phyloP scores from a whole-genome alignment of 208 protist species.

The Phytomonas francai region DNA sequence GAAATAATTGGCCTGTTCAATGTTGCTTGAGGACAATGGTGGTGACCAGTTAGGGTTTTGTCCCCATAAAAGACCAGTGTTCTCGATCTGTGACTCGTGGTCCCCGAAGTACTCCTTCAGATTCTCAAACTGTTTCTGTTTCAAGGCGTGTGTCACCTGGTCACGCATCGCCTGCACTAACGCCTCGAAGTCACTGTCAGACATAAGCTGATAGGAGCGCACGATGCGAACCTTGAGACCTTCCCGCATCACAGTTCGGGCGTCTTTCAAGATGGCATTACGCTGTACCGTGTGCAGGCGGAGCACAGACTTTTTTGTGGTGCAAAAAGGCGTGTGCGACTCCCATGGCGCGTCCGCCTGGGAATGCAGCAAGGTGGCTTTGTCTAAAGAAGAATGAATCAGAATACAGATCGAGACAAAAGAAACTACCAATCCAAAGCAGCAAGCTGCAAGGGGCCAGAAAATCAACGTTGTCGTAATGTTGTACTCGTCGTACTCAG shows the following conservation, averaged over 20 bases:
- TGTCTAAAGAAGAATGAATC: conserved; percentile 36
- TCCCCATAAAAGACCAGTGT: conserved; percentile 43
- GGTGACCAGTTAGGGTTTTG: conserved; percentile 24
- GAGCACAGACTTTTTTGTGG: conserved; percentile 57
- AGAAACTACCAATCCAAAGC: conserved; percentile 45
- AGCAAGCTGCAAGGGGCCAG: conserved; percentile 58
- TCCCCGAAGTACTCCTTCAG: conserved; percentile 66
- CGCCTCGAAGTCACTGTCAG: conserved; percentile 65
- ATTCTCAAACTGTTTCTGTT: conserved; percentile 74
- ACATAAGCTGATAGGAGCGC: conserved; percentile 80
- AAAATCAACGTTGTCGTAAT: conserved; percentile 65
- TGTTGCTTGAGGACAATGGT: conserved; percentile 6
- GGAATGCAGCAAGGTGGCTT: conserved; percentile 52
- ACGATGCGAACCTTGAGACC: conserved; percentile 78
- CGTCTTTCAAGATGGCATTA: conserved; percentile 73
- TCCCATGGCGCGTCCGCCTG: conserved; percentile 79
- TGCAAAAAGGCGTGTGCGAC: conserved; percentile 43
- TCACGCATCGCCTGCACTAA: conserved; percentile 74
- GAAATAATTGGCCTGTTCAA: conserved; percentile 15
- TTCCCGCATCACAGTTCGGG: conserved; percentile 45
- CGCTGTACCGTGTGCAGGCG: conserved; percentile 77
- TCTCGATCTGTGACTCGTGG: conserved; percentile 50
- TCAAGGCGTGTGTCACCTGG: conserved; percentile 35
- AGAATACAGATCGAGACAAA: conserved; percentile 27
- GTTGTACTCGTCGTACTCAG: conserved; percentile 57